Percentiles rank a stretch among this genome's conserved stretches.
These are phyloP conservation scores for Aspergillus unguis DNA, from an alignment of 2,329 filamentous ascomycete species.

Conservation along the genomic window DNA sequence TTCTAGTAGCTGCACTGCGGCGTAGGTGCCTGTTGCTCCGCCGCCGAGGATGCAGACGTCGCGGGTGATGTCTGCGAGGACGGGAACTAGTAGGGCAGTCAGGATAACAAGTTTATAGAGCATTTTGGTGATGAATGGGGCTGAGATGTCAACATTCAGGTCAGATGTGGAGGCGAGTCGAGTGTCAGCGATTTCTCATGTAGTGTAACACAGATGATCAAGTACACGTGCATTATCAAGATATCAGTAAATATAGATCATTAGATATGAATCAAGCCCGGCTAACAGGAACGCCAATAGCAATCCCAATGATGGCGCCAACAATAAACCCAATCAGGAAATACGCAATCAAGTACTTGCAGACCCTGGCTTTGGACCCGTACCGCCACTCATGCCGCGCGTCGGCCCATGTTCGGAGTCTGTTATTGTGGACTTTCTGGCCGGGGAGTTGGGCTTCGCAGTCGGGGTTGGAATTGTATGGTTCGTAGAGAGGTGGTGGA, in stretches of 20 bases:
- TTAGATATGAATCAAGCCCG: background rate
- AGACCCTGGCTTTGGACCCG: background rate
- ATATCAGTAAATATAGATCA: no score
- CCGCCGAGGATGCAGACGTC: constrained; percentile 38
- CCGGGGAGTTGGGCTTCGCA: background rate
- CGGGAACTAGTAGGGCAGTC: background rate
- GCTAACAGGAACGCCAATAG: background rate
- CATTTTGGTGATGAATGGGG: background rate
- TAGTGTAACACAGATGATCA: background rate
- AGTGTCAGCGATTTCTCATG: background rate
- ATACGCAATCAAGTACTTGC: background rate
- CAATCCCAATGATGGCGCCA: background rate
- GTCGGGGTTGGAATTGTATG: background rate
- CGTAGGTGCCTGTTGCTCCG: constrained; percentile 35
- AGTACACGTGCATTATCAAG: background rate
- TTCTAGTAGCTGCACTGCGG: constrained; percentile 31
- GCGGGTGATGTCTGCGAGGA: constrained; percentile 5
- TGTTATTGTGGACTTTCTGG: background rate
- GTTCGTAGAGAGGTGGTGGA: background rate
- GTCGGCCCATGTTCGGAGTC: background rate
- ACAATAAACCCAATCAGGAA: background rate
- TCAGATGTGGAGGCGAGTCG: no score
- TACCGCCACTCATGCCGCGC: background rate
- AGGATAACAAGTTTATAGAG: background rate
- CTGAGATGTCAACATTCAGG: background rate